phyloP scores from a whole-genome alignment of 805 yeast genomes.

The Metschnikowia continentalis region DNA sequence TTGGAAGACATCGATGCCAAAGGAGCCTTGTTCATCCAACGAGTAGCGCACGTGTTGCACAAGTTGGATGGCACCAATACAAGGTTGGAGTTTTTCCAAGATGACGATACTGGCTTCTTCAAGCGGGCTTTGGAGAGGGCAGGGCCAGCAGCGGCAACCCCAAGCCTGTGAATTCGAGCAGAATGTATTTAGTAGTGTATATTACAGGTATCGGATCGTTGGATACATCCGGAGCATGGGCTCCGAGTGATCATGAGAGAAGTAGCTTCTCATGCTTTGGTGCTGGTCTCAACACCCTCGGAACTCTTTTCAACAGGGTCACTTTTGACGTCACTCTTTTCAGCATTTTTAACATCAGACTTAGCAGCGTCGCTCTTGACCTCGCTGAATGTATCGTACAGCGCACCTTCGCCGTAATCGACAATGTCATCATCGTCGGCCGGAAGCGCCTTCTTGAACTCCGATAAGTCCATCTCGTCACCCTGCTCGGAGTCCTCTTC shows the following conservation, averaged over 20 bases:
- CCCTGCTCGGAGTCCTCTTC: conserved; percentile 51
- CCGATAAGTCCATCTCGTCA: conserved; percentile 54
- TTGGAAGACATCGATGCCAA: conserved; percentile 33
- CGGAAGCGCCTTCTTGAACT: conserved; percentile 52
- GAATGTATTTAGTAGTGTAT: not conserved
- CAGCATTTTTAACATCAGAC: not conserved
- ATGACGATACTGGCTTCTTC: conserved; percentile 34
- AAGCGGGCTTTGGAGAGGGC: conserved; percentile 16
- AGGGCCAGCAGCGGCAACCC: not conserved
- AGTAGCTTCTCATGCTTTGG: conserved; percentile 3
- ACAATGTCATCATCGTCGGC: conserved; percentile 48
- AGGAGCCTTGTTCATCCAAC: conserved; percentile 37
- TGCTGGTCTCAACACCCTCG: conserved; percentile 1
- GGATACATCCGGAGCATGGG: conserved; percentile 4
- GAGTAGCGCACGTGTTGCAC: conserved; percentile 29
- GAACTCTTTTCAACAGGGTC: not conserved
- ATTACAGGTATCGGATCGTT: conserved; percentile 3
- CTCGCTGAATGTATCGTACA: conserved; percentile 12
- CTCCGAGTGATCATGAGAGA: conserved; percentile 5
- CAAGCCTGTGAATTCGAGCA: not conserved
- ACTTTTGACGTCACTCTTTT: not conserved
- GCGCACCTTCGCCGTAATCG: conserved; percentile 65
- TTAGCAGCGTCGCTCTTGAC: conserved; percentile 2
- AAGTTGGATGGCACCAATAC: conserved; percentile 26
- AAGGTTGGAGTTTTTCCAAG: conserved; percentile 29